Percentiles rank a stretch among this genome's conserved stretches.
Evolutionary conservation across 192 early-diverging fungal species (phyloP).

Genomic region (Gonapodya prolifera): DNA sequence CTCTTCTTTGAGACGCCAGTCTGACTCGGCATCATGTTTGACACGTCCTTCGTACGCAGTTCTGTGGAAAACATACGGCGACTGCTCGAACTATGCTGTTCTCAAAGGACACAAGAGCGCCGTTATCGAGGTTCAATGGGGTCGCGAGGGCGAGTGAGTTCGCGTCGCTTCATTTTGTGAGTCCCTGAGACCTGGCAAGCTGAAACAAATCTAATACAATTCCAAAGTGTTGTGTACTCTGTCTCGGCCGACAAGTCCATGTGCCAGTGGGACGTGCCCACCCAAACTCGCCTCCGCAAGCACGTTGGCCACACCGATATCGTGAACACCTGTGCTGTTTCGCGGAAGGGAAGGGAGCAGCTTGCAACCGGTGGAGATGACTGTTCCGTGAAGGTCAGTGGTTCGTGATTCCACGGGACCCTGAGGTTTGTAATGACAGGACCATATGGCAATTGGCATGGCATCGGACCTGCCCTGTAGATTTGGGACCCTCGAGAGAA

Average conservation of each 20-base stretch:
- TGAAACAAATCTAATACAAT: too few relatives aligned
- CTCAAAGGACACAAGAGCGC: slow-evolving; percentile 78
- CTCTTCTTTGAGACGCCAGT: too few relatives aligned
- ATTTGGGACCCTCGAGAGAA: too few relatives aligned
- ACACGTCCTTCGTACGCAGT: too few relatives aligned
- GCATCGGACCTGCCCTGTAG: too few relatives aligned
- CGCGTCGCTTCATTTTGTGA: not conserved
- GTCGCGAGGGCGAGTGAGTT: slow-evolving; percentile 52
- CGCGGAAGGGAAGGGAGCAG: slow-evolving; percentile 57
- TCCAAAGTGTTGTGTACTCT: slow-evolving; percentile 56
- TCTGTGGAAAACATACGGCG: slow-evolving; percentile 88
- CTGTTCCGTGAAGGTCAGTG: slow-evolving; percentile 49
- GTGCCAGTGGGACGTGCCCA: slow-evolving; percentile 69
- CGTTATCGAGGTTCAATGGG: slow-evolving; percentile 85
- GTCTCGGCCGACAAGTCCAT: slow-evolving; percentile 71
- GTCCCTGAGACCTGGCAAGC: too few relatives aligned
- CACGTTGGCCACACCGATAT: slow-evolving; percentile 66
- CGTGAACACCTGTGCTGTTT: slow-evolving; percentile 68
- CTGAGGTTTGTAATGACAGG: too few relatives aligned
- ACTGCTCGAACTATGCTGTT: slow-evolving; percentile 75
- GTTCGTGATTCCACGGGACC: too few relatives aligned
- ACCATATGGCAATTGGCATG: too few relatives aligned
- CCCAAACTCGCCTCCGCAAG: slow-evolving; percentile 69
- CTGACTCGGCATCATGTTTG: too few relatives aligned
- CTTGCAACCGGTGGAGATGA: slow-evolving; percentile 81